Conservation (phyloP, 169 alveolate genomes). For the Cystoisospora suis region DNA sequence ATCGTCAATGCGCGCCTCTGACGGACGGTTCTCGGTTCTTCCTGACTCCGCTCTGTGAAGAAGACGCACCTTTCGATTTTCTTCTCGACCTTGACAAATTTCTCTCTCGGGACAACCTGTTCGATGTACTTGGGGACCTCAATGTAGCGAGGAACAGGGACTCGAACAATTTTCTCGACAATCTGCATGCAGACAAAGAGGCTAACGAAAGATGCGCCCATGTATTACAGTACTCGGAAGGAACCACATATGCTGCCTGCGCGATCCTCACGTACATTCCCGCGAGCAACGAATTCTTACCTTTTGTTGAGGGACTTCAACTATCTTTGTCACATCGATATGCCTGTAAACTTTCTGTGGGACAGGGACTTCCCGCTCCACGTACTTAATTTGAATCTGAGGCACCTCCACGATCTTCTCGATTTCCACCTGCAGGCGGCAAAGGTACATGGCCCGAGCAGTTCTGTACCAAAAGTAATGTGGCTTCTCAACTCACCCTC, state of each 20-base stretch:
- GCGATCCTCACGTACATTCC: no score
- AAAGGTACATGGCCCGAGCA: no score
- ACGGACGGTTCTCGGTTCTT: not conserved
- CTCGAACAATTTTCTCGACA: slow-evolving; percentile 19
- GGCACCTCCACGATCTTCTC: slow-evolving; percentile 48
- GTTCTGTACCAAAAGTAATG: no score
- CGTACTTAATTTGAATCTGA: slow-evolving; percentile 15
- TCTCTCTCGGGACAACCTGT: slow-evolving; percentile 25
- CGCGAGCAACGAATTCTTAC: no score
- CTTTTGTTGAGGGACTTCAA: slow-evolving; percentile 30
- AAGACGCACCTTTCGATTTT: not conserved
- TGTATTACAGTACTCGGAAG: no score
- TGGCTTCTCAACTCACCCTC: no score
- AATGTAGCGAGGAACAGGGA: slow-evolving; percentile 34
- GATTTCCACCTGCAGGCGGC: slow-evolving; percentile 24
- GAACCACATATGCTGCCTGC: no score
- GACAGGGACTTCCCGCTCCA: slow-evolving; percentile 35
- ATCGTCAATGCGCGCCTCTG: not conserved
- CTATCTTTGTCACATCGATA: not conserved
- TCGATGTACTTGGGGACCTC: slow-evolving; percentile 28
- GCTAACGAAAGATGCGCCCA: not conserved
- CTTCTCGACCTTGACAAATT: not conserved
- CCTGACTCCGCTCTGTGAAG: not conserved
- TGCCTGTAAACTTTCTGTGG: slow-evolving; percentile 14
- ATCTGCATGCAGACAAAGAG: not conserved